A percentile compares a stretch with the other conserved stretches of the same genome.
Evolutionary conservation across 1,139 yeast genomes (phyloP).

Genomic region (Hansenula sp.): DNA sequence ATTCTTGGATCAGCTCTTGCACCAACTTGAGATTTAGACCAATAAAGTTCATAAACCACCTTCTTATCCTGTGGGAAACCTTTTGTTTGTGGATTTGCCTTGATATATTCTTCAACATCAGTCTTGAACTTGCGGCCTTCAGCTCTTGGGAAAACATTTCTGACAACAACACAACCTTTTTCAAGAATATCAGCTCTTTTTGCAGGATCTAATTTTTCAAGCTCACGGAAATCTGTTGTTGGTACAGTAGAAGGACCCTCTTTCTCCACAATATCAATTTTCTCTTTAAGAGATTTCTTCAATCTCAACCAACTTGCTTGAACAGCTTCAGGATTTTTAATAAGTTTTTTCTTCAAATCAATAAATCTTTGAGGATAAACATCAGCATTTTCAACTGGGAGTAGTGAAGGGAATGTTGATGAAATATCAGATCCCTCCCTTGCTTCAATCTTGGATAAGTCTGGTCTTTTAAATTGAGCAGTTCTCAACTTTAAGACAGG

Average conservation of each 20-base stretch:
- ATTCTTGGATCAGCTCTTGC: conserved; percentile 40
- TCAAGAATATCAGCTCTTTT: conserved; percentile 9
- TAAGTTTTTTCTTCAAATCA: conserved; percentile 23
- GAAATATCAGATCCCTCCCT: conserved; percentile 6
- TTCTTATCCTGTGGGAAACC: conserved; percentile 32
- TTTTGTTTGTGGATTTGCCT: conserved; percentile 29
- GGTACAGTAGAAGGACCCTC: conserved; percentile 24
- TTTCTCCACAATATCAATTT: conserved; percentile 20
- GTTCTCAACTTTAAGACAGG: conserved; percentile 1
- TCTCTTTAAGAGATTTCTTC: conserved; percentile 21
- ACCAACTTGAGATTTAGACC: conserved; percentile 39
- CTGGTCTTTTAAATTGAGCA: conserved; percentile 1
- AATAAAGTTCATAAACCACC: conserved; percentile 33
- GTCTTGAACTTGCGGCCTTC: conserved; percentile 25
- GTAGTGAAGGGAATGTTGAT: conserved; percentile 4
- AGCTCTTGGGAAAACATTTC: conserved; percentile 26
- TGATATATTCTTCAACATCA: conserved; percentile 22
- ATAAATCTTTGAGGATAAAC: conserved; percentile 9
- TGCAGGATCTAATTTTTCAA: conserved; percentile 12
- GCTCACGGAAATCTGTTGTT: conserved; percentile 16
- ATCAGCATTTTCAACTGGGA: not conserved
- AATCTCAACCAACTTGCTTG: conserved; percentile 26
- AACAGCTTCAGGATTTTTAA: conserved; percentile 23
- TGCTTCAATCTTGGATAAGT: conserved; percentile 2
- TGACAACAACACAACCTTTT: conserved; percentile 29